Percentiles rank a stretch among this genome's conserved stretches.
These are phyloP conservation scores for Pisolithus sp. DNA, from an alignment of 768 basidiomycete genomes.

Conservation along the genomic window DNA sequence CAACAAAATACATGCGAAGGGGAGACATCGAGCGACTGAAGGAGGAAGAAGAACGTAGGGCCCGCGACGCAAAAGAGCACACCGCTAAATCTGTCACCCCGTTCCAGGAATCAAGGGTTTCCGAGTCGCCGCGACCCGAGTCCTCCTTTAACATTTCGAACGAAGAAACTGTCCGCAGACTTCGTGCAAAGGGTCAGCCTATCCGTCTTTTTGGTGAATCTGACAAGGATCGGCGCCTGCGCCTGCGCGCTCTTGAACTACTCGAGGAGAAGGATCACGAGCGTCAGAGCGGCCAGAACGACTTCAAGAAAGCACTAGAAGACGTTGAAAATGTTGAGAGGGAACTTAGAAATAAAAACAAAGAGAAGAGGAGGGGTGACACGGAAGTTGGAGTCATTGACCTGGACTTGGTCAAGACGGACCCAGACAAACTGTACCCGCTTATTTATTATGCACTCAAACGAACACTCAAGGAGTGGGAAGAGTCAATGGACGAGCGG, in stretches of 20 bases:
- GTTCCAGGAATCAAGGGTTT: slow-evolving; percentile 25
- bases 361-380: slow-evolving; percentile 56
- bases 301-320: slow-evolving; percentile 86
- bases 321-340: slow-evolving; percentile 79
- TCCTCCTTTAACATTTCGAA: slow-evolving; percentile 82
- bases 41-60: slow-evolving; percentile 37
- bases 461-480: slow-evolving; percentile 92
- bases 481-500: slow-evolving; percentile 87
- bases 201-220: slow-evolving; percentile 92
- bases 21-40: slow-evolving; percentile 80
- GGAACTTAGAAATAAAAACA: slow-evolving; percentile 52
- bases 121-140: slow-evolving; percentile 34
- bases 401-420: slow-evolving; percentile 73
- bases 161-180: slow-evolving; percentile 83
- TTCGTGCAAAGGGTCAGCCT: slow-evolving; percentile 89
- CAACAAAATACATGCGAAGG: slow-evolving; percentile 84
- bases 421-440: slow-evolving; percentile 94
- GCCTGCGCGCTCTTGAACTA: slow-evolving; percentile 88
- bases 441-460: slow-evolving; percentile 96
- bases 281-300: slow-evolving; percentile 82
- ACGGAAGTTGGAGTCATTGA: slow-evolving; percentile 64
- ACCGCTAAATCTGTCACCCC: slow-evolving; percentile 35
- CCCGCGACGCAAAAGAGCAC: slow-evolving; percentile 29
- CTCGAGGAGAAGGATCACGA: slow-evolving; percentile 87
- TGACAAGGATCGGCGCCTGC: slow-evolving; percentile 87